Conservation (phyloP, 2,329 filamentous ascomycete species). For the Monosporascus sp. region DNA sequence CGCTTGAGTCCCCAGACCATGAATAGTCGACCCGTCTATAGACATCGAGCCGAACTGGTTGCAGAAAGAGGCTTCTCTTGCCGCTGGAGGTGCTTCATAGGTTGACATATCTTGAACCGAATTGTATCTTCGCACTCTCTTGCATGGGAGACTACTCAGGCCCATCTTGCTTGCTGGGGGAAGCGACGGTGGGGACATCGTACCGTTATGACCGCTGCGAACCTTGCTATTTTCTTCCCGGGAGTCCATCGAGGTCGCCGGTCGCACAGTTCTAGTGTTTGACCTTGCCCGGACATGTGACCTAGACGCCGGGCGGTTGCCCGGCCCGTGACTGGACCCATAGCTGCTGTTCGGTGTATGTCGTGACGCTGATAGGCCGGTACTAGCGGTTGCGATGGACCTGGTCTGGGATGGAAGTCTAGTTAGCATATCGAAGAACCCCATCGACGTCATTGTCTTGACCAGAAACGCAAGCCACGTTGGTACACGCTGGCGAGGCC, state of each 20-base stretch:
- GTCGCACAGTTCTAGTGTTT: conserved; percentile 22
- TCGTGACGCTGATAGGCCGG: conserved; percentile 8
- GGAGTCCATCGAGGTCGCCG: conserved; percentile 25
- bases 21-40: conserved; percentile 28
- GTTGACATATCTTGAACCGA: conserved; percentile 19
- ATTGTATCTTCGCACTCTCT: conserved; percentile 19
- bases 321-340: conserved; percentile 31
- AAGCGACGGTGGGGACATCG: conserved; percentile 19
- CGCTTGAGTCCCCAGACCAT: conserved; percentile 41
- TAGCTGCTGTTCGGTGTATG: conserved; percentile 29
- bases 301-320: conserved; percentile 28
- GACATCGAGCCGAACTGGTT: conserved; percentile 34
- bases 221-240: conserved; percentile 19
- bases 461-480: not conserved
- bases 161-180: conserved; percentile 8
- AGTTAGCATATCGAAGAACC: not conserved
- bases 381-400: conserved; percentile 4
- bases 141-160: conserved; percentile 9
- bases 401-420: conserved; percentile 10
- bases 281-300: conserved; percentile 22
- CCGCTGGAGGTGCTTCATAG: conserved; percentile 10
- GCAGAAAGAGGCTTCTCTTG: conserved; percentile 41
- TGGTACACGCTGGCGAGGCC: not conserved
- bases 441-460: not conserved
- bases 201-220: conserved; percentile 33